phyloP scores from a whole-genome alignment of 1,139 yeast species.

The Scheffersomyces illinoinensis region DNA sequence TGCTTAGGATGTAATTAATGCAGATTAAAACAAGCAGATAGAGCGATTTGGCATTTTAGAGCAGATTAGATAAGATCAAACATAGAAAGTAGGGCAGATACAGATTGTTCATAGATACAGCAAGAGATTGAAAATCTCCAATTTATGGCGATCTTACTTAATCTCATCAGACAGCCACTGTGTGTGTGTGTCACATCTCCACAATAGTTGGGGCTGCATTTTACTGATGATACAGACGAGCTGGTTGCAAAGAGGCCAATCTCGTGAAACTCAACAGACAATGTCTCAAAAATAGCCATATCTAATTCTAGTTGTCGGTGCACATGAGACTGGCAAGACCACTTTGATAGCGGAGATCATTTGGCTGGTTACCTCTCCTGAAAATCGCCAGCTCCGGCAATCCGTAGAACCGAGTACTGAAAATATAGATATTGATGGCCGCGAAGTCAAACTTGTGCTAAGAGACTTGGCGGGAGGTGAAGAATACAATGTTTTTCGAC shows the following conservation, averaged over 20 bases:
- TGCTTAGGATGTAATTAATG: neutral
- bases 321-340: no score
- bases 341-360: no score
- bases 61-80: neutral
- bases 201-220: neutral
- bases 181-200: neutral
- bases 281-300: no score
- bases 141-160: neutral
- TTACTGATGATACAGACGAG: neutral
- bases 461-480: constrained; percentile 99
- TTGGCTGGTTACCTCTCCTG: no score
- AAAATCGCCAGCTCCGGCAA: no score
- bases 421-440: constrained; percentile 73
- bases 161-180: neutral
- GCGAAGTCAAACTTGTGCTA: constrained; percentile 88
- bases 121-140: neutral
- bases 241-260: neutral
- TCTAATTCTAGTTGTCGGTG: no score
- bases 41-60: neutral
- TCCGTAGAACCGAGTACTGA: no score
- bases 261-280: no score
- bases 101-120: neutral
- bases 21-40: neutral
- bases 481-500: constrained; percentile 93
- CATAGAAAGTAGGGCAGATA: neutral